phyloP scores from a whole-genome alignment of 441 rosid species.

The Euphorbia schlechtendalii region DNA sequence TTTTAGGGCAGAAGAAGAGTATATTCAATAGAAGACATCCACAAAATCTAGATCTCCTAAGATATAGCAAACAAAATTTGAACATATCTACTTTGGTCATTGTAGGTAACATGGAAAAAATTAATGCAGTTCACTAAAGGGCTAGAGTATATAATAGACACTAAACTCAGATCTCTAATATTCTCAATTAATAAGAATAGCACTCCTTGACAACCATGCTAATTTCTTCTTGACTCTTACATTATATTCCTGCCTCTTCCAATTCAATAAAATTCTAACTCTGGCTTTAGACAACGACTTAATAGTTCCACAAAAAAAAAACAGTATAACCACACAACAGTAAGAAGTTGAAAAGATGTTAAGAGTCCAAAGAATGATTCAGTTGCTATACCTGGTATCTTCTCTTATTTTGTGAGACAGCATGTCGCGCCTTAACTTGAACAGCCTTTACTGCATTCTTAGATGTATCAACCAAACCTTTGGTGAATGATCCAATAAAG shows the following conservation, averaged over 20 bases:
- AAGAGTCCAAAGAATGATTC: neutral
- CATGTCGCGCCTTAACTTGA: slow-evolving; percentile 96
- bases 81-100: too few species aligned
- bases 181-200: neutral
- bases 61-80: too few species aligned
- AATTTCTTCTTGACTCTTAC: neutral
- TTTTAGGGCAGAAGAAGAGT: too few species aligned
- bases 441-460: slow-evolving; percentile 96
- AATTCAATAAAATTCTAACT: neutral
- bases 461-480: slow-evolving; percentile 87
- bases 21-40: too few species aligned
- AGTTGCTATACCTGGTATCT: slow-evolving; percentile 73
- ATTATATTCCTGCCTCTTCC: neutral
- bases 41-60: too few species aligned
- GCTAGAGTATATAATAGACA: neutral
- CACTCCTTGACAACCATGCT: neutral
- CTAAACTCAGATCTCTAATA: neutral
- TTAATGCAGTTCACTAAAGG: neutral
- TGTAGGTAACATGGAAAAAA: too few species aligned
- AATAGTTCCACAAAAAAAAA: neutral
- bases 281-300: neutral
- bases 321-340: too few species aligned
- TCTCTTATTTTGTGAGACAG: slow-evolving; percentile 94
- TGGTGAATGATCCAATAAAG: slow-evolving; percentile 71
- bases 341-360: neutral